Percentiles rank a stretch among this genome's conserved stretches.
Conservation (phyloP, 2,329 filamentous ascomycete genomes). For the Aspergillus thermomutatus region DNA sequence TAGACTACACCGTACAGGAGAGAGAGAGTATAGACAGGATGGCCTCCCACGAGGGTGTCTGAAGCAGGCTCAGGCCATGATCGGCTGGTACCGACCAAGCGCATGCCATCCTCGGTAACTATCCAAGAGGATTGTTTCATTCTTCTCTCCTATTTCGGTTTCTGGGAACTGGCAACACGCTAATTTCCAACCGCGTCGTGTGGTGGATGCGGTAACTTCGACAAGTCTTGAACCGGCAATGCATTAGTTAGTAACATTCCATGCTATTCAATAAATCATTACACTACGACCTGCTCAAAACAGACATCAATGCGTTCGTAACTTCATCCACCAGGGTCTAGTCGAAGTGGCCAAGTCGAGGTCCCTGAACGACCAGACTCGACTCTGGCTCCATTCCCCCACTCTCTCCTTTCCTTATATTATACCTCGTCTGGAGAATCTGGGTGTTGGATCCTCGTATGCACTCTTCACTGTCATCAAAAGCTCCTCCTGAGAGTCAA, state of each 20-base stretch:
- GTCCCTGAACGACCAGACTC: background rate
- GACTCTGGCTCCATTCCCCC: background rate
- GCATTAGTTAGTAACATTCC: background rate
- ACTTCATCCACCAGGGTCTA: background rate
- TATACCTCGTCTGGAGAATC: background rate
- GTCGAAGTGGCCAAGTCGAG: background rate
- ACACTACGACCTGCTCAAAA: background rate
- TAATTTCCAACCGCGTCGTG: background rate
- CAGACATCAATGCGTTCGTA: background rate
- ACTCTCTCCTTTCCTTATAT: background rate
- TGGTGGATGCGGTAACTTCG: background rate
- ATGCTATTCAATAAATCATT: background rate
- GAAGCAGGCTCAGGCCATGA: background rate
- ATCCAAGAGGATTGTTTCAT: background rate
- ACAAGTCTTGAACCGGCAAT: background rate
- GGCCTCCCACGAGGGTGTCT: background rate
- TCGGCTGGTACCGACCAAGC: background rate
- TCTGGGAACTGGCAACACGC: background rate
- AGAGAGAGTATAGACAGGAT: background rate
- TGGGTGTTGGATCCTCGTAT: background rate
- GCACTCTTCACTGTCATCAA: background rate
- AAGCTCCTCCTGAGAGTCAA: background rate
- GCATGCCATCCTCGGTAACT: background rate
- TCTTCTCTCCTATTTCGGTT: background rate
- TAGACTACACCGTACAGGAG: too few relatives aligned